Evolutionary conservation across 768 basidiomycete genomes (phyloP), one percentile per base, ranked within the genome.

Genomic region (Gloeophyllum trabeum): DNA sequence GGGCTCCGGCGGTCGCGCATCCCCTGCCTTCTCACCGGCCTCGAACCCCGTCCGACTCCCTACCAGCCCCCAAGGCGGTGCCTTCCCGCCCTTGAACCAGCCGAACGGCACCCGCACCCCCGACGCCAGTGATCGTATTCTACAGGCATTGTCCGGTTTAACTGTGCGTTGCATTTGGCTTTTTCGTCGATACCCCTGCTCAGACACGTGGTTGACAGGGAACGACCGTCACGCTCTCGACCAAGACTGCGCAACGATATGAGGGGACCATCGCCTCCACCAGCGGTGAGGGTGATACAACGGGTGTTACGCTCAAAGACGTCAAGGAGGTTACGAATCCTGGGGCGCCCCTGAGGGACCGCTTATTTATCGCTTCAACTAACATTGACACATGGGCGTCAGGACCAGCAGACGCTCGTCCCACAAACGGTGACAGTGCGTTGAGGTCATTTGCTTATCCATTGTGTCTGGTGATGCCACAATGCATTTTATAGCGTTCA

Each of bases 361-460:
- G 65, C 6, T 50, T 81, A 35, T 86, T 86, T 59, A 69, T 90
- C 47, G 70, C 81, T 20, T 71, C 77, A 7, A 70, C 76, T 44
- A 85, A 79, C 57, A 85, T 89, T 55, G 81, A 83, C 21, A 63
- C 56, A 34, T 89, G 80, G 74, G 61, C 73, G 23, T 82, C 83
- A 4, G 82, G 81, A 13, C 81, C 84, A 21, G 79, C 82, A 19
- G 81, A 81, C 59, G 71, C 73, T 25, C 78, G 75, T 54, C 65
- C 71, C 7, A 64, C 80, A 46, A 81, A 81, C 46, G 81, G 80
- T 55, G 80, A 83, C 59, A 68, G 84, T 87, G 52, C 66, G 81
- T 69, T 10, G 32, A 18, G n/a, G 23, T 41, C 13, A 28, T 23
- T 16, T 24, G 19, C 14, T 32, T 39, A 41, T 21, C 13, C 39